phyloP scores from a whole-genome alignment of 345 rosid genomes.

The Citrus medica region DNA sequence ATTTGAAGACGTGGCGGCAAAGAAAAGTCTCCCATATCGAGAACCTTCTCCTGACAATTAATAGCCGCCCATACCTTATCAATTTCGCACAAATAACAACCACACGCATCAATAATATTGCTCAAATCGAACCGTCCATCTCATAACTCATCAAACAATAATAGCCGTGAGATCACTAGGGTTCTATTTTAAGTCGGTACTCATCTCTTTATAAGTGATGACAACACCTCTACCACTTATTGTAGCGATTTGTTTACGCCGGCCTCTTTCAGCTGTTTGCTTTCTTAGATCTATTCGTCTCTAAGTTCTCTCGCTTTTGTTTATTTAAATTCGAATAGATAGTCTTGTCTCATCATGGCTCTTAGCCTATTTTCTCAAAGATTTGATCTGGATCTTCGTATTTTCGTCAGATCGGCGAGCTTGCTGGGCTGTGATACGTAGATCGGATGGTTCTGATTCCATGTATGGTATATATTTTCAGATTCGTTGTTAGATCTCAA shows the following conservation, averaged over 20 bases:
- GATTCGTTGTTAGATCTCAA: not conserved
- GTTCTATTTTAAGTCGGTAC: not conserved
- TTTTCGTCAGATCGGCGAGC: not conserved
- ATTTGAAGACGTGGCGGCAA: not conserved
- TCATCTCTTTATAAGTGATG: not conserved
- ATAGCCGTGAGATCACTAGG: slow-evolving; percentile 22
- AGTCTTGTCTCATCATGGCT: not conserved
- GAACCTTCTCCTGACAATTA: slow-evolving; percentile 7
- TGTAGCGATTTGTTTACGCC: no score
- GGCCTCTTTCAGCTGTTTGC: no score
- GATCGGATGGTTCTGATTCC: not conserved
- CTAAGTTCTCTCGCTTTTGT: not conserved
- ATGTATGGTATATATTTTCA: not conserved
- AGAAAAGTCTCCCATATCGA: not conserved
- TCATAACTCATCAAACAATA: not conserved
- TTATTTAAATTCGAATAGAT: not conserved
- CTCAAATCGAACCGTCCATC: slow-evolving; percentile 26
- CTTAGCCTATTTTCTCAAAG: no score
- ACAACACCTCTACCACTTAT: rapidly evolving
- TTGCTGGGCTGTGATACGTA: not conserved
- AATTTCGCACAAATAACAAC: not conserved
- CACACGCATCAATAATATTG: not conserved
- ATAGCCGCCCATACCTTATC: slow-evolving; percentile 14
- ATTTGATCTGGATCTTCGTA: no score
- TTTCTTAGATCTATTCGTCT: not conserved